A percentile compares a stretch with the other conserved stretches of the same genome.
Evolutionary conservation across 164 flowering plant genomes (phyloP).

Genomic region (Dillenia suffruticosa): DNA sequence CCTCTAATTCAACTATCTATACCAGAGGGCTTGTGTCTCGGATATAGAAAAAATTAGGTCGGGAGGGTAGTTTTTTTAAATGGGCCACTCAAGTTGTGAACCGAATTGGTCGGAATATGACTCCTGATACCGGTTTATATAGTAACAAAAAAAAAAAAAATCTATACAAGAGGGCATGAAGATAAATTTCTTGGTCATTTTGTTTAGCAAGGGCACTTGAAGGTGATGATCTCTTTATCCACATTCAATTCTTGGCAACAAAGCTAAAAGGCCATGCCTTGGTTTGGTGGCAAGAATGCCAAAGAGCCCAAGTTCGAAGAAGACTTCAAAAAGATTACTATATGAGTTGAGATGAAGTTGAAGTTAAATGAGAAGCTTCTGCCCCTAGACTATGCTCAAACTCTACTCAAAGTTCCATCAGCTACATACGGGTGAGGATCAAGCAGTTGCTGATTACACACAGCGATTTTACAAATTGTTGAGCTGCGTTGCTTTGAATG

Average conservation of each 20-base stretch:
- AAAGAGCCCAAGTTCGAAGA: background rate
- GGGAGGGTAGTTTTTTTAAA: too few species aligned
- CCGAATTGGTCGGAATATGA: too few species aligned
- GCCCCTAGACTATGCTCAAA: conserved; percentile 5
- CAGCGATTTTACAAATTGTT: conserved; percentile 3
- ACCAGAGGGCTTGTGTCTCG: too few species aligned
- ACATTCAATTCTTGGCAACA: background rate
- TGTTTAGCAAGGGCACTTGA: too few species aligned
- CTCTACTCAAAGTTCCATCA: conserved; percentile 2
- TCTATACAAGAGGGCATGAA: too few species aligned
- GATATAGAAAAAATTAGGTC: too few species aligned
- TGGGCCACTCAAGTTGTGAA: too few species aligned
- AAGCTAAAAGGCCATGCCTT: conserved; percentile 4
- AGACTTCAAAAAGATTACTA: background rate
- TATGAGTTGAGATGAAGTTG: background rate
- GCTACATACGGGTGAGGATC: background rate
- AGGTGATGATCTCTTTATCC: too few species aligned
- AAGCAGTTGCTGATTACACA: conserved; percentile 1
- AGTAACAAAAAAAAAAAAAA: too few species aligned
- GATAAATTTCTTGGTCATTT: too few species aligned
- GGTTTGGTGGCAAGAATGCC: conserved; percentile 12
- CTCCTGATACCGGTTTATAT: too few species aligned
- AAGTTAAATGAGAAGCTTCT: conserved; percentile 7
- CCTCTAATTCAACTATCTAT: too few species aligned
- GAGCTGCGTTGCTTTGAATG: conserved; percentile 3